Evolutionary conservation across 257 asterid species (phyloP).

Genomic region (Nicotiana attenuata): DNA sequence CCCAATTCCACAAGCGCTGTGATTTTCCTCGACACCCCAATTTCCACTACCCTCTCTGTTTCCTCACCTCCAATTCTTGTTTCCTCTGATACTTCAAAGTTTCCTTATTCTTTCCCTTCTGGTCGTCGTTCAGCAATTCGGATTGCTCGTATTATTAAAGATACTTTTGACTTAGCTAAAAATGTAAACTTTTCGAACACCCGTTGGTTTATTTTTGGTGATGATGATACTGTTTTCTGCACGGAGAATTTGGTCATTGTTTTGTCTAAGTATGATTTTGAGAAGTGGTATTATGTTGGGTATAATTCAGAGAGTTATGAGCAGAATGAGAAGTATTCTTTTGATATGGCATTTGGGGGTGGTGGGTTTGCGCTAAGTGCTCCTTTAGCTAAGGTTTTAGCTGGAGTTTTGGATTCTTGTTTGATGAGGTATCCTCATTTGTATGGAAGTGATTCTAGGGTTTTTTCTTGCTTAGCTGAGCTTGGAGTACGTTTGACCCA

Average conservation of each 20-base stretch:
- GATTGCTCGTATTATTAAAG: slow-evolving; percentile 57
- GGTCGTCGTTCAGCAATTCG: slow-evolving; percentile 52
- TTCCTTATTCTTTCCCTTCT: slow-evolving; percentile 30
- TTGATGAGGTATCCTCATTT: slow-evolving; percentile 62
- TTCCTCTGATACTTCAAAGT: slow-evolving; percentile 38
- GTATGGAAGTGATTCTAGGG: slow-evolving; percentile 80
- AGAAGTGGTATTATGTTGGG: slow-evolving; percentile 58
- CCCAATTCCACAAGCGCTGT: slow-evolving; percentile 54
- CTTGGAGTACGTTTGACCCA: slow-evolving; percentile 62
- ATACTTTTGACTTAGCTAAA: slow-evolving; percentile 38
- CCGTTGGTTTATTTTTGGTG: slow-evolving; percentile 72
- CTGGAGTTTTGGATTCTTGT: slow-evolving; percentile 60
- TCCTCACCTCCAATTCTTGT: slow-evolving; percentile 39
- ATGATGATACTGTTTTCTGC: slow-evolving; percentile 68
- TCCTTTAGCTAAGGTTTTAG: slow-evolving; percentile 58
- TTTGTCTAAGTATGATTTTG: slow-evolving; percentile 55
- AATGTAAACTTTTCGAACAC: slow-evolving; percentile 25
- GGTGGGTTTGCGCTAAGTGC: slow-evolving; percentile 81
- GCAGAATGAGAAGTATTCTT: slow-evolving; percentile 59
- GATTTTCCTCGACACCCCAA: slow-evolving; percentile 52
- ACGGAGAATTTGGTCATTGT: slow-evolving; percentile 49
- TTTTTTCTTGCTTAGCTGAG: slow-evolving; percentile 73
- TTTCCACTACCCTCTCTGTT: slow-evolving; percentile 19
- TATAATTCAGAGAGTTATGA: slow-evolving; percentile 63
- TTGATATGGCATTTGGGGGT: slow-evolving; percentile 82